Conservation (phyloP, 805 yeast genomes). For the Cyberlindnera euphorbiiphila region DNA sequence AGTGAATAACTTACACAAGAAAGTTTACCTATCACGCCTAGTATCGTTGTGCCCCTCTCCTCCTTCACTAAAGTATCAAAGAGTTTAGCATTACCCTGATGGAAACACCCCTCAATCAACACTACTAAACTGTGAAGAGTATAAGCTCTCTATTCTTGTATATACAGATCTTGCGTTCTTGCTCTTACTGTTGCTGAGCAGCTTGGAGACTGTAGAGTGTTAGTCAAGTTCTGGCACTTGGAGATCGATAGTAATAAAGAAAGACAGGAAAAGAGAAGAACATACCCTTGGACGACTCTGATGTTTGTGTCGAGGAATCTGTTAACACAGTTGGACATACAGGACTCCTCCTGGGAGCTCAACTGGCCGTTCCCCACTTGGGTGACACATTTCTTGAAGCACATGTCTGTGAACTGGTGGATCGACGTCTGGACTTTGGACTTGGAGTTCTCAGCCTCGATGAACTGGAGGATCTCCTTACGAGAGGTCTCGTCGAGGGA, state of each 20-base stretch:
- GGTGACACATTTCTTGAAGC: constrained; percentile 81
- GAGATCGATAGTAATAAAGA: neutral
- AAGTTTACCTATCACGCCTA: no score
- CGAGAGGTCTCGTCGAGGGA: constrained; percentile 64
- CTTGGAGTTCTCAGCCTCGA: constrained; percentile 81
- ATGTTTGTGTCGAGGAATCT: constrained; percentile 85
- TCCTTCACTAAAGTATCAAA: no score
- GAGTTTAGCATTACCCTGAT: no score
- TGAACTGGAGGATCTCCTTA: constrained; percentile 68
- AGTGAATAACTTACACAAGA: no score
- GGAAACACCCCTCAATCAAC: no score
- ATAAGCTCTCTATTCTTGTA: no score
- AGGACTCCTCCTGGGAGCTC: constrained; percentile 57
- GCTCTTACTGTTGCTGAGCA: constrained; percentile 17
- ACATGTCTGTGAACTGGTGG: constrained; percentile 83
- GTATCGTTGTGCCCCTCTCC: no score
- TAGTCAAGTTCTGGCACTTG: constrained; percentile 2
- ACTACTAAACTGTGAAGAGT: no score
- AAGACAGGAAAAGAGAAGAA: constrained; percentile 2
- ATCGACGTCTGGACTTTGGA: constrained; percentile 84
- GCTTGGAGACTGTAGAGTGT: constrained; percentile 15
- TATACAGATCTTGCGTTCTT: constrained; percentile 7
- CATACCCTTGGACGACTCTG: constrained; percentile 60
- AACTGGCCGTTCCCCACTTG: constrained; percentile 45
- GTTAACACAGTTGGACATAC: constrained; percentile 78